Evolutionary conservation across 805 yeast species (phyloP).

Genomic region (Ogataea henricii): DNA sequence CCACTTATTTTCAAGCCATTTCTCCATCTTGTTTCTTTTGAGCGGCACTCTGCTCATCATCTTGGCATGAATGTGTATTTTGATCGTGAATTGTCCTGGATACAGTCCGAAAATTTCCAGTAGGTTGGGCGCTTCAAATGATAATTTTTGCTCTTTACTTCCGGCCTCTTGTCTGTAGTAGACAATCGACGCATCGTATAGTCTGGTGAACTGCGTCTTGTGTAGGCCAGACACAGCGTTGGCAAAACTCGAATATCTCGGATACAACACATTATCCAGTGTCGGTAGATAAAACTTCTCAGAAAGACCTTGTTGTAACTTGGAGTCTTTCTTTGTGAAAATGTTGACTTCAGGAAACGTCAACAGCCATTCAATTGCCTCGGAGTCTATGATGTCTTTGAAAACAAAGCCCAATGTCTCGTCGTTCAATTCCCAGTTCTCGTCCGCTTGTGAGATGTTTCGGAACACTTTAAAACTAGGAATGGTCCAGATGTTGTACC

Average conservation of each 20-base stretch:
- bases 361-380: conserved; percentile 56
- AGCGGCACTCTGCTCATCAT: conserved; percentile 49
- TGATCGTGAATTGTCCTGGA: conserved; percentile 36
- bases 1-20: conserved; percentile 81
- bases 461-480: conserved; percentile 54
- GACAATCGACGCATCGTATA: conserved; percentile 59
- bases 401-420: conserved; percentile 37
- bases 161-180: conserved; percentile 36
- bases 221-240: conserved; percentile 49
- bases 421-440: conserved; percentile 63
- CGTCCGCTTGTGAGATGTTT: conserved; percentile 59
- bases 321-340: conserved; percentile 49
- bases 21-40: conserved; percentile 59
- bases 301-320: conserved; percentile 55
- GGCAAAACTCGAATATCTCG: conserved; percentile 65
- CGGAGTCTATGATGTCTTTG: conserved; percentile 37
- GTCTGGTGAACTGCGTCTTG: conserved; percentile 40
- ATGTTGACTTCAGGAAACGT: conserved; percentile 87
- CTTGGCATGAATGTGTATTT: conserved; percentile 51
- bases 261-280: conserved; percentile 67
- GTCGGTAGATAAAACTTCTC: conserved; percentile 61
- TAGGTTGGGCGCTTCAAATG: conserved; percentile 39
- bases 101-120: conserved; percentile 39
- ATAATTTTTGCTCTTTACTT: conserved; percentile 7
- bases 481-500: conserved; percentile 66